phyloP scores from a whole-genome alignment of 148 eudicot species.

The Vaccinium myrtillus region DNA sequence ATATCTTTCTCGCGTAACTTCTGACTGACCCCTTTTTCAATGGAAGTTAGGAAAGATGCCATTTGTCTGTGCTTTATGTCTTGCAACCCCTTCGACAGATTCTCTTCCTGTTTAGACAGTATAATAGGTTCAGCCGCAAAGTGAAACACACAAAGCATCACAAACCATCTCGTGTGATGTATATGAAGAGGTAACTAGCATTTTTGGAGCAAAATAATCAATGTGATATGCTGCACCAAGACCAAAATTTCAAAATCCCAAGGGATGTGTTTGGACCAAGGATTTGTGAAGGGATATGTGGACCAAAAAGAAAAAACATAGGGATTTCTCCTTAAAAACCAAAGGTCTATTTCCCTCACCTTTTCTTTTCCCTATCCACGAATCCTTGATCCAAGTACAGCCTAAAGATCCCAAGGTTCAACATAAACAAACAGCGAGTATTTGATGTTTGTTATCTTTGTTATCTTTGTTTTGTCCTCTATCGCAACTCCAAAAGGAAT shows the following conservation, averaged over 20 bases:
- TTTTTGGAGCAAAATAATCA: background rate
- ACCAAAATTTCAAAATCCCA: background rate
- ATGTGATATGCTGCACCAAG: background rate
- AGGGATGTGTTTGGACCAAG: background rate
- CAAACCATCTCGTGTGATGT: background rate
- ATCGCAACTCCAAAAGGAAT: background rate
- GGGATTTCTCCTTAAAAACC: background rate
- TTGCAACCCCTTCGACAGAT: constrained; percentile 61
- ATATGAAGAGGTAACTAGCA: background rate
- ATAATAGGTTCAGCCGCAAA: background rate
- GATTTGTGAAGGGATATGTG: background rate
- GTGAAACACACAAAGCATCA: background rate
- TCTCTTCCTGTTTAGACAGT: constrained; percentile 61
- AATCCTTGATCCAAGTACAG: background rate
- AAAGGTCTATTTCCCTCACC: background rate
- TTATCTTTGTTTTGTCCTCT: background rate
- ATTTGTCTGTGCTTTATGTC: constrained; percentile 75
- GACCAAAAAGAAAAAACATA: background rate
- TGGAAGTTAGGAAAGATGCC: constrained; percentile 55
- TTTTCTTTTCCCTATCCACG: background rate
- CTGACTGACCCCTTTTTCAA: constrained; percentile 63
- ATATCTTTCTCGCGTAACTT: constrained; percentile 70
- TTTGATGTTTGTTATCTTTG: background rate
- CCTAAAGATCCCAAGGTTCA: background rate
- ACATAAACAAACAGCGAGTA: background rate